A percentile compares a stretch with the other conserved stretches of the same genome.
Conservation (phyloP, 2,329 filamentous ascomycete genomes). For the Diaporthe citriasiana region DNA sequence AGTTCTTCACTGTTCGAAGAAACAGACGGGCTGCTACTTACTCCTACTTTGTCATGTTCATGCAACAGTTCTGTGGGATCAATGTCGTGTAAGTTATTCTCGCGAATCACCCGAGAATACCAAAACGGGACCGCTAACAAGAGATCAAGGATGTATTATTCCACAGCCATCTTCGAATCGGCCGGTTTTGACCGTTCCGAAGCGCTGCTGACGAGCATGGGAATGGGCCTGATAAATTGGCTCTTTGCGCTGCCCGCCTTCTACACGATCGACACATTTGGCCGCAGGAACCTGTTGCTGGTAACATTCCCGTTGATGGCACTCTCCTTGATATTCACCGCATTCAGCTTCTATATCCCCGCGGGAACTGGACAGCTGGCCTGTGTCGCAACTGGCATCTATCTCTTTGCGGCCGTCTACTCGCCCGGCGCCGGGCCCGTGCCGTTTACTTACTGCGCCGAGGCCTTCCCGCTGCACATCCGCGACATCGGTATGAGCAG, state of each 20-base stretch:
- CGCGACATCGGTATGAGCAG: conserved; percentile 61
- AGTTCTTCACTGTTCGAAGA: conserved; percentile 55
- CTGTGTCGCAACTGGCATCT: conserved; percentile 69
- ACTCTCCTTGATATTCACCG: conserved; percentile 54
- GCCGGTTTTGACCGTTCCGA: conserved; percentile 12
- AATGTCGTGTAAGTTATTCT: conserved; percentile 5
- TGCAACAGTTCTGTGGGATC: conserved; percentile 54
- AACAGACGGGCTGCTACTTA: conserved; percentile 55
- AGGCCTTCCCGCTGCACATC: conserved; percentile 69
- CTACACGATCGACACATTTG: conserved; percentile 74
- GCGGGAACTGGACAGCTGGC: conserved; percentile 58
- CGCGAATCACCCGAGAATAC: no score
- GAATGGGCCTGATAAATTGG: conserved; percentile 67
- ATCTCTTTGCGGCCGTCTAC: conserved; percentile 67
- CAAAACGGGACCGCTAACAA: not conserved
- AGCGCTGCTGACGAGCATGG: conserved; percentile 11
- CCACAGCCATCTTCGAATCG: not conserved
- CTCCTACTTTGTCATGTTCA: conserved; percentile 56
- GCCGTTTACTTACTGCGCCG: conserved; percentile 63
- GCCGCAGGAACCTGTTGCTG: conserved; percentile 59
- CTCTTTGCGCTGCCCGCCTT: conserved; percentile 75
- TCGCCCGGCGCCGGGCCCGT: conserved; percentile 58
- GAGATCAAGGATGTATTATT: not conserved
- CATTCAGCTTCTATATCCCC: conserved; percentile 62
- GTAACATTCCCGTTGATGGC: conserved; percentile 38